Evolutionary conservation across 139 green algal species (phyloP).

Genomic region (Pleodorina starrii): DNA sequence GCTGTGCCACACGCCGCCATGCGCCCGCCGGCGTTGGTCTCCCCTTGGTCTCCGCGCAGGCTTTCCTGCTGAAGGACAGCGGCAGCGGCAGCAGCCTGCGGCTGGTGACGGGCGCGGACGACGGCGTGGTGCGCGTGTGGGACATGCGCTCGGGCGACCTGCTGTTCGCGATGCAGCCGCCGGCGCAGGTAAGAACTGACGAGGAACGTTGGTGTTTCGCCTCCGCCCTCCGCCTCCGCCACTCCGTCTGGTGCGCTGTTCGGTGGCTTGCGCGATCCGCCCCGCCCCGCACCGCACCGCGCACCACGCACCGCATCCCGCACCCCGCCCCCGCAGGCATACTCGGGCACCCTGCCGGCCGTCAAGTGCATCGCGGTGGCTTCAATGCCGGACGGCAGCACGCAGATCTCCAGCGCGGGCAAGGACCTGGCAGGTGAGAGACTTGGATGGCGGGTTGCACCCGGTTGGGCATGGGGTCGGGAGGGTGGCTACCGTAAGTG

Average conservation of each 20-base stretch:
- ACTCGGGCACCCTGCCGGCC: constrained; percentile 15
- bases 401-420: constrained; percentile 13
- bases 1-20: too few relatives aligned
- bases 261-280: too few relatives aligned
- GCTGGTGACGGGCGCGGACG: constrained; percentile 25
- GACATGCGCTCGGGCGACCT: constrained; percentile 37
- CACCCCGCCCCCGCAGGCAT: not conserved
- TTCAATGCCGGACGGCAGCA: constrained; percentile 21
- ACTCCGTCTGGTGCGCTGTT: not conserved
- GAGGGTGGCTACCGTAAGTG: too few relatives aligned
- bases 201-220: too few relatives aligned
- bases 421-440: constrained; percentile 35
- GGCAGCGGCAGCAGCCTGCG: constrained; percentile 8
- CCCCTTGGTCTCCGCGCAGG: not conserved
- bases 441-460: too few relatives aligned
- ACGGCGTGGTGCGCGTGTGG: constrained; percentile 42
- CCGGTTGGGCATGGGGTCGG: too few relatives aligned
- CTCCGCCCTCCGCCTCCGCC: not conserved
- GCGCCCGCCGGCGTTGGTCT: too few relatives aligned
- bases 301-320: too few relatives aligned
- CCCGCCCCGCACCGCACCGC: too few relatives aligned
- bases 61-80: constrained; percentile 26
- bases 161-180: constrained; percentile 43
- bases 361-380: constrained; percentile 43
- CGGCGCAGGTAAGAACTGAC: constrained; percentile 28